phyloP scores from a whole-genome alignment of 2,329 filamentous ascomycete species.

The Colletotrichum falcatum region DNA sequence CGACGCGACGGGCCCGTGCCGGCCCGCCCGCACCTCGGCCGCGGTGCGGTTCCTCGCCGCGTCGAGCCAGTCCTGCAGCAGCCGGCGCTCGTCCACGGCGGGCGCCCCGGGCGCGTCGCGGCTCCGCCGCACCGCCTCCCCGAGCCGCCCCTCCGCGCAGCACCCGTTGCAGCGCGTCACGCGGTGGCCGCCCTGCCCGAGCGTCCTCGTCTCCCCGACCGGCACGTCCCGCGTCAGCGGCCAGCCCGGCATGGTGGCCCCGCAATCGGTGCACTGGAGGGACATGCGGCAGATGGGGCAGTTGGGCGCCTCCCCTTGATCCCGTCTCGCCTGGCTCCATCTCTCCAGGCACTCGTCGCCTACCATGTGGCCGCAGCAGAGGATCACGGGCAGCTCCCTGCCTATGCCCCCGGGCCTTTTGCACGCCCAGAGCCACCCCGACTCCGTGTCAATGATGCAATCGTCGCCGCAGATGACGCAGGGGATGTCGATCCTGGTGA shows the following conservation, averaged over 20 bases:
- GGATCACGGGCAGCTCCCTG: not conserved
- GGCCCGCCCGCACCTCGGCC: not conserved
- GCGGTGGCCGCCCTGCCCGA: not conserved
- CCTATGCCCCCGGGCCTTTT: not conserved
- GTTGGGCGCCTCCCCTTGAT: too few relatives aligned
- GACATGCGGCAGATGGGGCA: slow-evolving; percentile 9
- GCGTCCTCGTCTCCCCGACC: not conserved
- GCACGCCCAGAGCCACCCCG: not conserved
- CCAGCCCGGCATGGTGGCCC: not conserved
- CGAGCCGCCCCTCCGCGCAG: not conserved
- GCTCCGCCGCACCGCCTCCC: not conserved
- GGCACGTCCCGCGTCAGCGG: not conserved
- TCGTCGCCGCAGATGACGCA: slow-evolving; percentile 7
- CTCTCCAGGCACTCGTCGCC: slow-evolving; percentile 1
- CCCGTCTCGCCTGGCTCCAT: not conserved
- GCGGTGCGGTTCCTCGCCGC: not conserved
- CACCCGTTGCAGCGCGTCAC: not conserved
- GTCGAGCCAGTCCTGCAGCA: not conserved
- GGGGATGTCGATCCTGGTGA: not conserved
- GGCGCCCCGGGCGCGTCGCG: not conserved
- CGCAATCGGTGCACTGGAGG: not conserved
- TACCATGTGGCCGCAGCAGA: slow-evolving; percentile 5
- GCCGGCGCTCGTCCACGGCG: not conserved
- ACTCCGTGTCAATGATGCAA: not conserved
- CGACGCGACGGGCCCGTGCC: not conserved